Percentiles rank a stretch among this genome's conserved stretches.
Evolutionary conservation across 495 filamentous ascomycete species (phyloP).

Genomic region (Lophiotrema nucula): DNA sequence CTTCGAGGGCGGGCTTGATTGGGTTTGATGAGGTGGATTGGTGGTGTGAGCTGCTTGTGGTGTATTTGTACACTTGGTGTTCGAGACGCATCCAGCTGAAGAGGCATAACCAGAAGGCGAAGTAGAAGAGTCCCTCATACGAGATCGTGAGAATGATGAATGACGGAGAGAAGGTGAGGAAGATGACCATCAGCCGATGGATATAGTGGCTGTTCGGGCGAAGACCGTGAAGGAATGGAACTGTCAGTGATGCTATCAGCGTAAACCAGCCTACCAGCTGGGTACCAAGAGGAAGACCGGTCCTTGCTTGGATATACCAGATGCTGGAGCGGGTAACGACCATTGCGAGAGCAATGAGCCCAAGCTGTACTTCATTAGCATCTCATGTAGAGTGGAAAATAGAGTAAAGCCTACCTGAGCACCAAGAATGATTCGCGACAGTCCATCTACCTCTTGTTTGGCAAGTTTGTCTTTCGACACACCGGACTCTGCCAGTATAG

Average conservation of each 20-base stretch:
- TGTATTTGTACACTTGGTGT: constrained; percentile 67
- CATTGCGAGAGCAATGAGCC: constrained; percentile 81
- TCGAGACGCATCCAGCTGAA: constrained; percentile 90
- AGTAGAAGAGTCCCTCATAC: constrained; percentile 96
- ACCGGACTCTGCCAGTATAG: constrained; percentile 51
- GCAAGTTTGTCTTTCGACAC: constrained; percentile 21
- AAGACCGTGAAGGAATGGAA: constrained; percentile 78
- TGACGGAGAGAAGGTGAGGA: constrained; percentile 87
- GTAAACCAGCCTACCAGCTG: constrained; percentile 85
- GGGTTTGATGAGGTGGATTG: neutral
- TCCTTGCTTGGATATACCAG: constrained; percentile 77
- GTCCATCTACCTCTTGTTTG: constrained; percentile 25
- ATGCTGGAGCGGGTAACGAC: constrained; percentile 81
- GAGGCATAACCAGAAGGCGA: constrained; percentile 79
- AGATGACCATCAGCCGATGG: constrained; percentile 83
- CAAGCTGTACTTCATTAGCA: constrained; percentile 55
- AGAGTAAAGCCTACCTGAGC: constrained; percentile 34
- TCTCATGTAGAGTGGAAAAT: neutral
- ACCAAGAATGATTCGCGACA: constrained; percentile 38
- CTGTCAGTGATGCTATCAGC: constrained; percentile 70
- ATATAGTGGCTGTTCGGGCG: constrained; percentile 86
- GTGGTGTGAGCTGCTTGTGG: constrained; percentile 13
- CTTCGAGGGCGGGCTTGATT: neutral
- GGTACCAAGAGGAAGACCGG: constrained; percentile 86
- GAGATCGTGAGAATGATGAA: constrained; percentile 98